These are phyloP conservation scores for Aspergillus udagawae DNA, from an alignment of 2,329 filamentous ascomycete genomes.

Conservation along the genomic window DNA sequence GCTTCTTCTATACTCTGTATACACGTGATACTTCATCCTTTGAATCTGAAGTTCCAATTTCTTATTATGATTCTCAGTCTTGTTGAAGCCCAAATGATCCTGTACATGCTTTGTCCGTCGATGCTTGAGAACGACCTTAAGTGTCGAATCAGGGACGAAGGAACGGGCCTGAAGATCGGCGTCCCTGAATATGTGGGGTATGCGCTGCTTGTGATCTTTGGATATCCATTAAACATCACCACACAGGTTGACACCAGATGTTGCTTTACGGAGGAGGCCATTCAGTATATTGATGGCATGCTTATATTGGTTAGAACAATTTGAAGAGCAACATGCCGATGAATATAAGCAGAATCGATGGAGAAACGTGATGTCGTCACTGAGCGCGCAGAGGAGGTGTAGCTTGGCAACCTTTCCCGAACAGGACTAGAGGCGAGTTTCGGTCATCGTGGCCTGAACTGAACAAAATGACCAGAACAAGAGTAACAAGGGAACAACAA, in stretches of 20 bases:
- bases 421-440: constrained; percentile 28
- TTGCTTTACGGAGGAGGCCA: too few species aligned
- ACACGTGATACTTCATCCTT: background rate
- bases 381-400: background rate
- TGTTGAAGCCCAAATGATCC: background rate
- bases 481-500: constrained; percentile 2
- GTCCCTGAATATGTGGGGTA: background rate
- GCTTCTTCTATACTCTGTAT: background rate
- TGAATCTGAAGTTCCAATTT: background rate
- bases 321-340: background rate
- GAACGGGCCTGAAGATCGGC: background rate
- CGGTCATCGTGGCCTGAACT: constrained; percentile 42
- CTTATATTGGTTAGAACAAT: background rate
- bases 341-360: background rate
- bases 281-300: too few species aligned
- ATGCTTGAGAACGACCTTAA: background rate
- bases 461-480: constrained; percentile 14
- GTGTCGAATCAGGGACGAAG: background rate
- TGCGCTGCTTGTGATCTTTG: background rate
- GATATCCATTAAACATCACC: background rate
- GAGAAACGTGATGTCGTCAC: constrained; percentile 7
- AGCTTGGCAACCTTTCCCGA: constrained; percentile 29
- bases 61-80: too few species aligned
- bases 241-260: background rate
- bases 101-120: background rate